Percentiles rank a stretch among this genome's conserved stretches.
phyloP scores from a whole-genome alignment of 202 grass and related monocot genomes.

The Eragrostis tef region DNA sequence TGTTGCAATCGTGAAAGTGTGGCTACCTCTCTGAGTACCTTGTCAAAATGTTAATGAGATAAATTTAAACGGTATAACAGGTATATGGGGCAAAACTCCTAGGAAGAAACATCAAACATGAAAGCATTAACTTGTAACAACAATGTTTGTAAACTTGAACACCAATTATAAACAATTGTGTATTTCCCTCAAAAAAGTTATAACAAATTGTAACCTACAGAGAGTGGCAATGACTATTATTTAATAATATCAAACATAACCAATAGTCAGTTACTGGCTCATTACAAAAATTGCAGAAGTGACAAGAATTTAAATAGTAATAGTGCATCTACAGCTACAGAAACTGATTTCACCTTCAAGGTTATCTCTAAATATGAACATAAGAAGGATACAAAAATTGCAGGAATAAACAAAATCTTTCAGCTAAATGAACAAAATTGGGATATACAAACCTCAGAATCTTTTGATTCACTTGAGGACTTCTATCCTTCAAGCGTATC shows the following conservation, averaged over 20 bases:
- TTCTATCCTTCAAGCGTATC: constrained; percentile 91
- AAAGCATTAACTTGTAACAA: background rate
- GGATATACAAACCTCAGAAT: constrained; percentile 80
- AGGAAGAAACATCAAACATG: constrained; percentile 29
- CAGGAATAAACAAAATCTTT: constrained; percentile 19
- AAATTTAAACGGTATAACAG: constrained; percentile 51
- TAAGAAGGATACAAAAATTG: background rate
- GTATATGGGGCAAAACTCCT: constrained; percentile 21
- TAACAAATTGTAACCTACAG: background rate
- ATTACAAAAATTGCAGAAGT: constrained; percentile 8
- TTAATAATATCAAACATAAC: constrained; percentile 29
- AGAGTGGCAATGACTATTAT: background rate
- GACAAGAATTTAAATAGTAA: constrained; percentile 32
- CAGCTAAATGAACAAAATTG: constrained; percentile 38
- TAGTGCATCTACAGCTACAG: constrained; percentile 9
- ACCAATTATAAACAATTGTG: background rate
- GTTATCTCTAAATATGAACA: constrained; percentile 32
- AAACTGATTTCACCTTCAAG: constrained; percentile 4
- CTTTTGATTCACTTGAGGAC: constrained; percentile 84
- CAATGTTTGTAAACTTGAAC: constrained; percentile 20
- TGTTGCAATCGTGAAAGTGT: constrained; percentile 91
- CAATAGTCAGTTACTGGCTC: background rate
- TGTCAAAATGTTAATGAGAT: constrained; percentile 62
- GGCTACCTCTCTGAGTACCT: constrained; percentile 94
- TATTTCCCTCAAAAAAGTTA: too few species aligned